Evolutionary conservation across 148 eudicot genomes (phyloP).

Genomic region (Mesembryanthemum crystallinum): DNA sequence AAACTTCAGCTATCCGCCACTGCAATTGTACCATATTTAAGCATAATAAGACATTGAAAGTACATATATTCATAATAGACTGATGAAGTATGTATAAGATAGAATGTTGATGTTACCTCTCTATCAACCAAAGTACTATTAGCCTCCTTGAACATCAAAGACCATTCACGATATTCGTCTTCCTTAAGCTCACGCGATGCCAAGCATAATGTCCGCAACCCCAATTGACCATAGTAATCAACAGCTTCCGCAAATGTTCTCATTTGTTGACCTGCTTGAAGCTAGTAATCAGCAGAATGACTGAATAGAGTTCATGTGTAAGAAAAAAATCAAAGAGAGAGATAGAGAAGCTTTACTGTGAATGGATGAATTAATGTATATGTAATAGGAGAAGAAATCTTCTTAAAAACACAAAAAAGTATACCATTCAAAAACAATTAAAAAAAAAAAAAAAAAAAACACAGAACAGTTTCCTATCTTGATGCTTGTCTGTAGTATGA

Average conservation of each 20-base stretch:
- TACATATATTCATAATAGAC: not conserved
- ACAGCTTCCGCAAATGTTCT: slow-evolving; percentile 75
- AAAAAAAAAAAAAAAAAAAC: not conserved
- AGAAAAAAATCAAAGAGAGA: not conserved
- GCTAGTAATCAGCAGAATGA: slow-evolving; percentile 11
- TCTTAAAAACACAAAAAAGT: not conserved
- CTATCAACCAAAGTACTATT: slow-evolving; percentile 88
- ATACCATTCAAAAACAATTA: not conserved
- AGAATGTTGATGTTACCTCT: slow-evolving; percentile 57
- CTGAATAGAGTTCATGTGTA: not conserved
- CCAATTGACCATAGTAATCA: slow-evolving; percentile 87
- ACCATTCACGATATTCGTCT: slow-evolving; percentile 86
- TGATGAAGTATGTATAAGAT: not conserved
- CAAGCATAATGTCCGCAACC: slow-evolving; percentile 90
- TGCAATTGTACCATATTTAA: slow-evolving; percentile 31
- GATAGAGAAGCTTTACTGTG: too few relatives aligned
- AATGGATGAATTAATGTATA: not conserved
- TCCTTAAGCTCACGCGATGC: slow-evolving; percentile 90
- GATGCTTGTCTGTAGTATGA: not conserved
- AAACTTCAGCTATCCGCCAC: slow-evolving; percentile 97
- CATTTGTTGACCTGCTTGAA: slow-evolving; percentile 65
- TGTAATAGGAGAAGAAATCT: not conserved
- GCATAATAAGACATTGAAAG: not conserved
- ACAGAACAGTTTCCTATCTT: not conserved
- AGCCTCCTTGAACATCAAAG: slow-evolving; percentile 85